These are phyloP conservation scores for Calonectria pseudoturangicola DNA, from an alignment of 2,329 filamentous ascomycete species.

Conservation along the genomic window DNA sequence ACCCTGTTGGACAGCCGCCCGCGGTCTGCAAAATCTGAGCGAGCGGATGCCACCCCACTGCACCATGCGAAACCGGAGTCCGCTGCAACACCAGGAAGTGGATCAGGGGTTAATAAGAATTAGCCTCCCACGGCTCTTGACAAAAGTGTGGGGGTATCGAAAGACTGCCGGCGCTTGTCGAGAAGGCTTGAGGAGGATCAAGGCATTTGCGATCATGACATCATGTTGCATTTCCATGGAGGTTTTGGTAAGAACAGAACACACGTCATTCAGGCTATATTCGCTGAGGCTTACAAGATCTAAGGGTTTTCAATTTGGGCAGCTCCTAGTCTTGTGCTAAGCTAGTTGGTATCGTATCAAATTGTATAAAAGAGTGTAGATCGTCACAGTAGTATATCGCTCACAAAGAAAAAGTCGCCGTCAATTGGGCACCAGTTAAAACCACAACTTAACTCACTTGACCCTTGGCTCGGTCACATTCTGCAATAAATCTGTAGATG, in stretches of 20 bases:
- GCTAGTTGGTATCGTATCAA: conserved; percentile 45
- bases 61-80: conserved; percentile 42
- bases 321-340: conserved; percentile 43
- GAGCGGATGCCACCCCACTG: conserved; percentile 26
- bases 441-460: conserved; percentile 54
- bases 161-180: background rate
- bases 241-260: conserved; percentile 19
- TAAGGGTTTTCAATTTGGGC: conserved; percentile 50
- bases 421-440: conserved; percentile 42
- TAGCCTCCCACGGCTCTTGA: conserved; percentile 17
- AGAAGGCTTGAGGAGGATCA: background rate
- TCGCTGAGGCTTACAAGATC: conserved; percentile 32
- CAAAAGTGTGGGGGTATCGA: conserved; percentile 19
- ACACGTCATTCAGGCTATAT: conserved; percentile 6
- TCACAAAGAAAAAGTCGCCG: conserved; percentile 36
- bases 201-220: conserved; percentile 5
- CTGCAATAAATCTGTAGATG: conserved; percentile 75
- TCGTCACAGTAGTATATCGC: conserved; percentile 45
- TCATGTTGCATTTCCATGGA: background rate
- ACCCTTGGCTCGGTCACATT: conserved; percentile 69
- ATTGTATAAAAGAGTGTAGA: conserved; percentile 52
- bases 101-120: conserved; percentile 43
- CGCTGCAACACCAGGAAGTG: conserved; percentile 23
- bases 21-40: conserved; percentile 19
- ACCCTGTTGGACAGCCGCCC: conserved; percentile 45